Conservation (phyloP, 83 land plant species). For the Picea engelmannii region DNA sequence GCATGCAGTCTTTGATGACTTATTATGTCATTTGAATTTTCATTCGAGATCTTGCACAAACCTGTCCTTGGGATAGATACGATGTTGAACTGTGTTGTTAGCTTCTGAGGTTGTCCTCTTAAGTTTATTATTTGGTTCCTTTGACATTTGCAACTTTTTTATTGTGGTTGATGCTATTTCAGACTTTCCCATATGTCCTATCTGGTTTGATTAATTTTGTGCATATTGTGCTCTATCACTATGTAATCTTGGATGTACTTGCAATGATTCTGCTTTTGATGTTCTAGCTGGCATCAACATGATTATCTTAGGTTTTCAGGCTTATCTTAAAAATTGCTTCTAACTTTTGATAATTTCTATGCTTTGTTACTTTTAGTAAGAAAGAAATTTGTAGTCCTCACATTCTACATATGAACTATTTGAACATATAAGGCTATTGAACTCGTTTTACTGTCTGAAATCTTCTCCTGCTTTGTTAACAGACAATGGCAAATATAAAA, state of each 20-base stretch:
- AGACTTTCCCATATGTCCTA: neutral
- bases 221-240: neutral
- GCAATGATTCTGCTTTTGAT: neutral
- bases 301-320: neutral
- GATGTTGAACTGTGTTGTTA: neutral
- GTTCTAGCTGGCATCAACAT: neutral
- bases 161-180: slow-evolving; percentile 5
- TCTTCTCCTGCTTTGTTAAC: neutral
- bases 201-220: neutral
- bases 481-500: neutral
- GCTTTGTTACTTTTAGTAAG: neutral
- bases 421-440: neutral
- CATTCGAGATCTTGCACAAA: neutral
- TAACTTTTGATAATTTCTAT: neutral
- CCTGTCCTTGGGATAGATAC: neutral
- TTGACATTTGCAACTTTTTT: neutral
- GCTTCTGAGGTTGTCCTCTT: neutral
- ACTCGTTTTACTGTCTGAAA: neutral
- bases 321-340: neutral
- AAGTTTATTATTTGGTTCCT: slow-evolving; percentile 3
- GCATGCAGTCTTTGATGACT: neutral
- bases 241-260: neutral
- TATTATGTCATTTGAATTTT: neutral
- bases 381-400: neutral
- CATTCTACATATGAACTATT: neutral